A percentile compares a stretch with the other conserved stretches of the same genome.
Evolutionary conservation across 83 land plant genomes (phyloP).

Genomic region (Thuja plicata): DNA sequence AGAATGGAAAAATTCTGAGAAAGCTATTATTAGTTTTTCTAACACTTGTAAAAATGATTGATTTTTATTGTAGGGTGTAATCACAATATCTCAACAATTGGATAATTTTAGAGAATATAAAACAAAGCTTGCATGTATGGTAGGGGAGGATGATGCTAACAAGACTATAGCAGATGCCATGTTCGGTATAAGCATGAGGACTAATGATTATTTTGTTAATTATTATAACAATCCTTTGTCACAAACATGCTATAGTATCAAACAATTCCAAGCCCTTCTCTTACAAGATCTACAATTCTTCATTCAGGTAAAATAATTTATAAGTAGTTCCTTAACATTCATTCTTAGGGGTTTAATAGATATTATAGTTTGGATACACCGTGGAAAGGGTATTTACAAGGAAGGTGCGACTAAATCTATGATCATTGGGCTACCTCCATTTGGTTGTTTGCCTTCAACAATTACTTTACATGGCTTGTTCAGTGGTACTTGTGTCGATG

Average conservation of each 20-base stretch:
- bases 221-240: conserved; percentile 67
- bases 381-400: background rate
- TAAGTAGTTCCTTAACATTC: background rate
- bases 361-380: background rate
- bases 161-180: conserved; percentile 37
- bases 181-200: conserved; percentile 55
- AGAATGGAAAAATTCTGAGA: too few relatives aligned
- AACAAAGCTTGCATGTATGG: background rate
- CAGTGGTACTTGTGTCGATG: background rate
- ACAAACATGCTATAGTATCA: conserved; percentile 27
- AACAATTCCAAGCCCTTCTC: conserved; percentile 49
- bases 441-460: background rate
- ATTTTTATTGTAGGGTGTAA: too few relatives aligned
- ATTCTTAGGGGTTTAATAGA: too few relatives aligned
- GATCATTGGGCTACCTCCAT: background rate
- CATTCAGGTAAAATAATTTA: conserved; percentile 33
- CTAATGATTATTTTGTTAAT: conserved; percentile 62
- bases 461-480: background rate
- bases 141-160: conserved; percentile 30
- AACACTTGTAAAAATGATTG: too few relatives aligned
- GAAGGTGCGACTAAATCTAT: background rate
- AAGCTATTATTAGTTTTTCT: too few relatives aligned
- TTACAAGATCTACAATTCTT: conserved; percentile 33
- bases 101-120: background rate
- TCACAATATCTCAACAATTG: background rate